phyloP scores from a whole-genome alignment of 2,329 filamentous ascomycete species.

The Hymenotorrendiella dingleyae region DNA sequence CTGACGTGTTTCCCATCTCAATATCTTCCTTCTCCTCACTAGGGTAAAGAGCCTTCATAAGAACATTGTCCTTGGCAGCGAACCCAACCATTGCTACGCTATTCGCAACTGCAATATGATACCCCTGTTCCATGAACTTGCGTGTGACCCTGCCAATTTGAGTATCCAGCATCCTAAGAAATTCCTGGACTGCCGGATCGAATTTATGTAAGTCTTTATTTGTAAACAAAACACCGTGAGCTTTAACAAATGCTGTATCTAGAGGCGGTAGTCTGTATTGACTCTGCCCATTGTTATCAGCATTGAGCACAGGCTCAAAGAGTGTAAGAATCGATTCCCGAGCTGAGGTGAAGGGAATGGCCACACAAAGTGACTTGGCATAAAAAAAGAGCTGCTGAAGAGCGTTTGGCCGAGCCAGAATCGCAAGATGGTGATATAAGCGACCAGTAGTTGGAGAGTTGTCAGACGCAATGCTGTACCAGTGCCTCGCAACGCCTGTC shows the following conservation, averaged over 20 bases:
- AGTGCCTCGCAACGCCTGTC: slow-evolving; percentile 72
- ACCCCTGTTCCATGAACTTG: slow-evolving; percentile 40
- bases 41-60: slow-evolving; percentile 21
- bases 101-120: slow-evolving; percentile 49
- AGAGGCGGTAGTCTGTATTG: slow-evolving; percentile 37
- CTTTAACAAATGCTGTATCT: slow-evolving; percentile 56
- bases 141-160: slow-evolving; percentile 49
- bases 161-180: slow-evolving; percentile 47
- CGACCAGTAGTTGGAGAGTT: slow-evolving; percentile 69
- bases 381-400: slow-evolving; percentile 71
- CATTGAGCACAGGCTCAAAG: slow-evolving; percentile 52
- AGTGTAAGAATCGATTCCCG: slow-evolving; percentile 65
- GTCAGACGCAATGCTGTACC: slow-evolving; percentile 65
- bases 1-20: slow-evolving; percentile 7
- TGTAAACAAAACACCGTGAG: slow-evolving; percentile 60
- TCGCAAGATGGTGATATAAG: slow-evolving; percentile 83
- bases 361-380: slow-evolving; percentile 61
- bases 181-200: slow-evolving; percentile 39
- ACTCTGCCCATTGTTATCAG: slow-evolving; percentile 31
- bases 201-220: slow-evolving; percentile 43
- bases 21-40: slow-evolving; percentile 8
- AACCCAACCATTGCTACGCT: slow-evolving; percentile 27
- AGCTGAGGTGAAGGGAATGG: slow-evolving; percentile 51
- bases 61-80: slow-evolving; percentile 23
- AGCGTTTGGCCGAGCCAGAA: slow-evolving; percentile 63